Percentiles rank a stretch among this genome's conserved stretches.
Evolutionary conservation across 768 basidiomycete species (phyloP).

Genomic region (Xanthoconium stramineum): DNA sequence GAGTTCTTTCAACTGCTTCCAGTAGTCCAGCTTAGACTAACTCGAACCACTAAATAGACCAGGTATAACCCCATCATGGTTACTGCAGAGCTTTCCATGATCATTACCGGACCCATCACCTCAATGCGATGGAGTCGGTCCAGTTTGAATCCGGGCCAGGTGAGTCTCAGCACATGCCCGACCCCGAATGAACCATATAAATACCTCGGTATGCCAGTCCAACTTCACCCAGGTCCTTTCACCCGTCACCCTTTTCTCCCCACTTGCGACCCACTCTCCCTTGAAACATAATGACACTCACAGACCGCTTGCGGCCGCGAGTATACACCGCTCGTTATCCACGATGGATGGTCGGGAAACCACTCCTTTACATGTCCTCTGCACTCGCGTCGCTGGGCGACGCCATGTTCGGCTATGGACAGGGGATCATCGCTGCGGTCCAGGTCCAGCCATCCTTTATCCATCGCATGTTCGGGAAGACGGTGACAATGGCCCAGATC

Average conservation of each 20-base stretch:
- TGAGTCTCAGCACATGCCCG: conserved; percentile 14
- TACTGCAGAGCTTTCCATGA: not conserved
- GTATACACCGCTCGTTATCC: conserved; percentile 48
- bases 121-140: not conserved
- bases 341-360: conserved; percentile 49
- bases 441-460: conserved; percentile 55
- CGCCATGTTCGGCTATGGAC: conserved; percentile 55
- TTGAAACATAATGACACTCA: conserved; percentile 21
- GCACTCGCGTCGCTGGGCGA: conserved; percentile 55
- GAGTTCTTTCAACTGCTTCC: too few species aligned
- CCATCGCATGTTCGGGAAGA: conserved; percentile 43
- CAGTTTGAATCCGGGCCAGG: conserved; percentile 18
- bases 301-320: conserved; percentile 33
- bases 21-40: not conserved
- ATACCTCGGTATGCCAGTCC: conserved; percentile 10
- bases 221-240: not conserved
- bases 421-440: conserved; percentile 49
- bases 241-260: not conserved
- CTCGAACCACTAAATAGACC: not conserved
- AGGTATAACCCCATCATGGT: not conserved
- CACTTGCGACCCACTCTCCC: conserved; percentile 4
- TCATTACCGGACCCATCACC: not conserved
- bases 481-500: conserved; percentile 44
- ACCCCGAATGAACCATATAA: conserved; percentile 16
- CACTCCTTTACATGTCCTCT: conserved; percentile 48